phyloP scores from a whole-genome alignment of 176 grass and related monocot genomes.

The Oryza rufipogon region DNA sequence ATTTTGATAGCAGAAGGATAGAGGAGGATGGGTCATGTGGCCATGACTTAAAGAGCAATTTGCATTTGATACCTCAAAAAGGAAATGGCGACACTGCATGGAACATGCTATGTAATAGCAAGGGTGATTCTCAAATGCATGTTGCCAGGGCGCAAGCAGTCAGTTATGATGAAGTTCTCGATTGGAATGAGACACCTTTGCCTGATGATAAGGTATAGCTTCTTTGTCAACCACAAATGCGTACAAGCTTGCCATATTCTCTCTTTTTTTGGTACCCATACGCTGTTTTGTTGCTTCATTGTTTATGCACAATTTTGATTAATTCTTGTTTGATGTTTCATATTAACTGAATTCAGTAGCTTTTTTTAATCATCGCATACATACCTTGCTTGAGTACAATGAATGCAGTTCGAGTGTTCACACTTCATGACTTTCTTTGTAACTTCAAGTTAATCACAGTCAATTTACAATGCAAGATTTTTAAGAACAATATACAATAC shows the following conservation, averaged over 20 bases:
- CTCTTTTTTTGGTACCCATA: neutral
- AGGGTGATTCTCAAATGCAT: constrained; percentile 23
- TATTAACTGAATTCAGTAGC: neutral
- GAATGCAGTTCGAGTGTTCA: neutral
- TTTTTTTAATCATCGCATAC: constrained; percentile 5
- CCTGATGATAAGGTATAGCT: constrained; percentile 38
- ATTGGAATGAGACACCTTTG: constrained; percentile 45
- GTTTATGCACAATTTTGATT: constrained; percentile 4
- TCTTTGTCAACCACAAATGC: constrained; percentile 16
- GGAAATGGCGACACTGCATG: constrained; percentile 31
- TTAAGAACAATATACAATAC: neutral
- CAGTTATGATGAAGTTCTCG: constrained; percentile 50
- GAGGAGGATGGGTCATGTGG: constrained; percentile 37
- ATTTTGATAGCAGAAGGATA: constrained; percentile 26
- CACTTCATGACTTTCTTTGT: constrained; percentile 2
- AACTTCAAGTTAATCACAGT: neutral
- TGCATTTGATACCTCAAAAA: constrained; percentile 21
- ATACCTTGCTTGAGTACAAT: constrained; percentile 17
- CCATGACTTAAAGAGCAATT: neutral
- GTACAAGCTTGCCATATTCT: neutral
- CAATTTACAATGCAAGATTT: neutral
- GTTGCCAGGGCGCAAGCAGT: constrained; percentile 33
- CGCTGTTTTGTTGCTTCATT: constrained; percentile 26
- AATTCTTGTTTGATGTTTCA: constrained; percentile 21
- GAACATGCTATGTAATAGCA: constrained; percentile 14